Percentiles rank a stretch among this genome's conserved stretches.
phyloP scores from a whole-genome alignment of 1,139 yeast genomes.

The Diutina neorugosa region DNA sequence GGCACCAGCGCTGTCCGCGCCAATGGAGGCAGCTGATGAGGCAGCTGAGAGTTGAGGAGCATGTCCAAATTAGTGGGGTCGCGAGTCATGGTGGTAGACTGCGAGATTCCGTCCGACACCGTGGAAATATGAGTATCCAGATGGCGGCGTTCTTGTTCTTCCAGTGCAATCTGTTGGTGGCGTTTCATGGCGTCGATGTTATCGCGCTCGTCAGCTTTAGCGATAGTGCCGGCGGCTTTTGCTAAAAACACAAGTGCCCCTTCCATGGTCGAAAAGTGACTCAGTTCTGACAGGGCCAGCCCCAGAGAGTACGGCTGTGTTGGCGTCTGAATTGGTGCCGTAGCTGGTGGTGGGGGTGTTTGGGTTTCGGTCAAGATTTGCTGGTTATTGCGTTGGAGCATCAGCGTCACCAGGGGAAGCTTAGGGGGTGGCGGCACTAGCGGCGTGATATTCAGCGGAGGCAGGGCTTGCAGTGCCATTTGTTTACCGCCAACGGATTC shows the following conservation, averaged over 20 bases:
- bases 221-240: constrained; percentile 63
- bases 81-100: background rate
- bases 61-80: background rate
- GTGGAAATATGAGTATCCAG: background rate
- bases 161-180: constrained; percentile 33
- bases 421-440: background rate
- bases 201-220: constrained; percentile 54
- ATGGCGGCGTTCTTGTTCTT: constrained; percentile 4
- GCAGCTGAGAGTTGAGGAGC: background rate
- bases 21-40: background rate
- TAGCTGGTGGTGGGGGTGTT: background rate
- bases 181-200: constrained; percentile 51
- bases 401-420: background rate
- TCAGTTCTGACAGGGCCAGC: constrained; percentile 1
- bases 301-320: background rate
- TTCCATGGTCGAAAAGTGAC: constrained; percentile 37
- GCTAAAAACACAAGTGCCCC: constrained; percentile 64
- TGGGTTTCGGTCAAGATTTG: background rate
- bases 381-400: background rate
- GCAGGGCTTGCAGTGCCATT: background rate
- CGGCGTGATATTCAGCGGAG: background rate
- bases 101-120: background rate
- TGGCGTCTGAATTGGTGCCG: background rate
- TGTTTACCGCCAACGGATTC: background rate
- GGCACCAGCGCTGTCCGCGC: background rate